Base-by-base conservation (phyloP, 2,329 filamentous ascomycete genomes). In the Coniochaeta sp. region DNA sequence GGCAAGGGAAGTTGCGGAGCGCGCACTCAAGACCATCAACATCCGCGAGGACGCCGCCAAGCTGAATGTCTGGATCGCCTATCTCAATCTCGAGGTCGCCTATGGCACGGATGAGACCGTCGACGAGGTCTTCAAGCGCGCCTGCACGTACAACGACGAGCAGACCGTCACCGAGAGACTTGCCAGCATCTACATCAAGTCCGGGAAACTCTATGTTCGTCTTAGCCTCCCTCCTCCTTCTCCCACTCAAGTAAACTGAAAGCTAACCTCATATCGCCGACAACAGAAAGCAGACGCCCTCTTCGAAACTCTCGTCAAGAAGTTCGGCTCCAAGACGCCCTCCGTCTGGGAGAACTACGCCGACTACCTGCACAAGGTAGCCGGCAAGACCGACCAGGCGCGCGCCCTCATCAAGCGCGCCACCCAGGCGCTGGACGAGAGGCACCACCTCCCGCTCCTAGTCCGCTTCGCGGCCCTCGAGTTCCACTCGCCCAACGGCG, bases 271-370 rank as follows among this genome's bases (percentile, higher is more conserved):
- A 4, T 38, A 34, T 43, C 11, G n/a, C 12, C 43, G 26, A 17
- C 22, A 7, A 72, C 73, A 96, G 89, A 89, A 93, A 82, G 93
- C 93, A 60, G 92, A 97, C 70, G 85, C 83, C 24, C 83, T 98
- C 66, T 98, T 97, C 78, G 89, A 95, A 73, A 77, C 81, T 44
- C 90, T 96, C 75, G 80, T 90, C 68, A 96, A 95, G 79, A 97
- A 96, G 77, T 93, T 91, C 62, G 91, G 95, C 70, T 89, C 89
- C 64, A 86, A 88, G 65, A 85, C 88, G 6, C 88, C 90, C 11
- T 84, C 87, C 59, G 86, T 97, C 66, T 99, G 93, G 91, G 81
- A 89, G 74, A 97, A 98, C 79, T 98, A 97, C 75, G 93, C 93
- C 26, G 89, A 89, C 68, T 98, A 97, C 82, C 81, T 99, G 60